phyloP scores from a whole-genome alignment of 805 yeast species.

The Saccharomycopsis fermentans region DNA sequence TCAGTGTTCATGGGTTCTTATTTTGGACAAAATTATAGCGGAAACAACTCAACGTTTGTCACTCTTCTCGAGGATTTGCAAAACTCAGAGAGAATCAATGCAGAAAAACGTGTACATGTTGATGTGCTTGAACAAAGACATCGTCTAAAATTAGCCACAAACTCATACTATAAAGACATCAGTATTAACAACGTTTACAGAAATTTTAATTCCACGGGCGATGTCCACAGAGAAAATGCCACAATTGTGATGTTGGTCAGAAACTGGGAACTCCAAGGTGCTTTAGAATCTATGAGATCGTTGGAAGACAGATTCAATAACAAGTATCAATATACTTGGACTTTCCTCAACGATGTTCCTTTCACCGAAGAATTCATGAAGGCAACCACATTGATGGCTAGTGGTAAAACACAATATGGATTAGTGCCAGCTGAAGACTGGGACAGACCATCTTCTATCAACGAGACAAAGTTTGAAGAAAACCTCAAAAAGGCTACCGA shows the following conservation, averaged over 20 bases:
- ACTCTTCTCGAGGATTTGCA: background rate
- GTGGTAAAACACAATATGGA: constrained; percentile 59
- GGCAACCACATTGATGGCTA: constrained; percentile 49
- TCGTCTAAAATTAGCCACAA: constrained; percentile 8
- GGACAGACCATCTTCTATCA: constrained; percentile 67
- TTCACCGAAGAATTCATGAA: constrained; percentile 54
- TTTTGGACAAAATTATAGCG: background rate
- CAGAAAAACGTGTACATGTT: background rate
- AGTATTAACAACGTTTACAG: constrained; percentile 1
- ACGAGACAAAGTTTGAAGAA: constrained; percentile 42
- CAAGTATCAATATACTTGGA: constrained; percentile 65
- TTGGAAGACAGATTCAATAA: constrained; percentile 66
- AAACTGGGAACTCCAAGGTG: constrained; percentile 68
- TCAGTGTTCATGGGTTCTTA: background rate
- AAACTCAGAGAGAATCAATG: background rate
- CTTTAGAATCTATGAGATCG: constrained; percentile 64
- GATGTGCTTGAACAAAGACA: background rate
- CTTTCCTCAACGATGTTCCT: constrained; percentile 65
- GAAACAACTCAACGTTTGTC: background rate
- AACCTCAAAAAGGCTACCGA: constrained; percentile 35
- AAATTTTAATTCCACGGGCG: background rate
- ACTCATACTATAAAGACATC: constrained; percentile 5
- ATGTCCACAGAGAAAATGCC: constrained; percentile 63
- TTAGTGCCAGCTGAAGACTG: constrained; percentile 60
- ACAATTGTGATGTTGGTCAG: constrained; percentile 81